These are phyloP conservation scores for Starmerella apis DNA, from an alignment of 805 yeast species.

Conservation along the genomic window DNA sequence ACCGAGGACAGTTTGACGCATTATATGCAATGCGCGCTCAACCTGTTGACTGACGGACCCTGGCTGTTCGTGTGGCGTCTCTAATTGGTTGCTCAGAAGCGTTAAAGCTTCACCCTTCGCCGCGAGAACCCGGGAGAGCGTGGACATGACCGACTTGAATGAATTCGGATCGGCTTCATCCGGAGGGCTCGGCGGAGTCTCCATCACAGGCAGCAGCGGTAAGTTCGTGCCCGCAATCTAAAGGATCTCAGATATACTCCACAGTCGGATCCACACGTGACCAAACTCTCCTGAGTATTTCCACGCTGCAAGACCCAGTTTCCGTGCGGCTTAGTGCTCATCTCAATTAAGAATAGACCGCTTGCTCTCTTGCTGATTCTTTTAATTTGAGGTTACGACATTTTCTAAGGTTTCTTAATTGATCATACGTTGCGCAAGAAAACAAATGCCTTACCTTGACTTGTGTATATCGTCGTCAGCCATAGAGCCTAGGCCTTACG, in stretches of 20 bases:
- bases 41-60: slow-evolving; percentile 24
- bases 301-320: not conserved
- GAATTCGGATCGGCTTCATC: not conserved
- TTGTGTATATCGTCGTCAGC: no score
- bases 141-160: not conserved
- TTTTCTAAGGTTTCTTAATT: no score
- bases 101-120: slow-evolving; percentile 32
- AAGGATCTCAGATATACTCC: no score
- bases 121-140: slow-evolving; percentile 2
- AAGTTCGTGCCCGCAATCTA: no score
- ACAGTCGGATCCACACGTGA: slow-evolving; percentile 1
- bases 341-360: no score
- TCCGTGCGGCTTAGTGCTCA: not conserved
- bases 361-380: no score
- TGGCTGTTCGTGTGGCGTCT: slow-evolving; percentile 3
- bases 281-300: not conserved
- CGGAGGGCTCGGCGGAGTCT: slow-evolving; percentile 8
- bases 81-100: slow-evolving; percentile 28
- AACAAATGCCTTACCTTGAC: no score
- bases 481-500: no score
- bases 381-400: no score
- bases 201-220: not conserved
- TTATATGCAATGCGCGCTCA: slow-evolving; percentile 14
- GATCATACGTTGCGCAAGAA: no score
- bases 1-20: slow-evolving; percentile 35